Evolutionary conservation across 192 early-diverging fungal genomes (phyloP).

Genomic region (Jimgerdemannia flammicorona): DNA sequence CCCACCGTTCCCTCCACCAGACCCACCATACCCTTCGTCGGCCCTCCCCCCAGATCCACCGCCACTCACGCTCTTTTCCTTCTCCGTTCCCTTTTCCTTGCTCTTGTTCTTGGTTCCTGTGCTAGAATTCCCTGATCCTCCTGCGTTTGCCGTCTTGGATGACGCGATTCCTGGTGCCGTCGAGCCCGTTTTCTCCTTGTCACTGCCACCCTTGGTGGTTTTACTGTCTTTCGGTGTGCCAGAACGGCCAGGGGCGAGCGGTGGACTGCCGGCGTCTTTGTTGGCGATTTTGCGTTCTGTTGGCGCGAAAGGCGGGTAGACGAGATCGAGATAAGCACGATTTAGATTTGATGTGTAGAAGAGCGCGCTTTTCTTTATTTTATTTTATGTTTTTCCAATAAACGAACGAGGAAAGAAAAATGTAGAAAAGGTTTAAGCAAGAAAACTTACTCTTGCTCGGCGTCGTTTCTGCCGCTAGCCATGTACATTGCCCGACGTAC

Average conservation of each 20-base stretch:
- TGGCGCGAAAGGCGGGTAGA: not conserved
- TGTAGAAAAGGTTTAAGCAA: too few relatives aligned
- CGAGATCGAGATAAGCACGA: not conserved
- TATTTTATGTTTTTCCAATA: too few relatives aligned
- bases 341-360: not conserved
- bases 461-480: too few relatives aligned
- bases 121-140: not conserved
- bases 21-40: not conserved
- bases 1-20: not conserved
- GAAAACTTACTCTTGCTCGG: too few relatives aligned
- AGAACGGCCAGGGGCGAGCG: too few relatives aligned
- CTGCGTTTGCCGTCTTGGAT: not conserved
- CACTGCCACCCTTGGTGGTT: not conserved
- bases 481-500: too few relatives aligned
- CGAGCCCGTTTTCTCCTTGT: not conserved
- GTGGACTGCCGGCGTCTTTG: not conserved
- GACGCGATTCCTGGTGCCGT: not conserved
- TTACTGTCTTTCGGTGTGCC: not conserved
- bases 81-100: not conserved
- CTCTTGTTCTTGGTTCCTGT: not conserved
- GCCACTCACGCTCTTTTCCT: not conserved
- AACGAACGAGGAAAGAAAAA: too few relatives aligned
- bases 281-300: not conserved
- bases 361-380: too few relatives aligned
- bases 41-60: not conserved